phyloP scores from a whole-genome alignment of 768 basidiomycete genomes.

The Pulveroboletus sp. region DNA sequence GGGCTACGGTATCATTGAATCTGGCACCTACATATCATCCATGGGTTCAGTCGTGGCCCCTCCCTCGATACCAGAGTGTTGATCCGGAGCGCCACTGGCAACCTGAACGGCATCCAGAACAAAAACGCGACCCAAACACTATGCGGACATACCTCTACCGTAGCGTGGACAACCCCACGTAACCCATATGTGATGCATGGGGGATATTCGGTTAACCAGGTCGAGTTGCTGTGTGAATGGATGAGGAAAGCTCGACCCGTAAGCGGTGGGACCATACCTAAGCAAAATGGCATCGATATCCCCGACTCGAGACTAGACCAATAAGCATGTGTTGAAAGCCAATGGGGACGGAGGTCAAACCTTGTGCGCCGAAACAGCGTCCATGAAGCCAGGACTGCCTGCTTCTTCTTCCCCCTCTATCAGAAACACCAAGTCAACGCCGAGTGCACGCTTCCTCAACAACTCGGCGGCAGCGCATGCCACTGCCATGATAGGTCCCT shows the following conservation, averaged over 20 bases:
- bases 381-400: conserved; percentile 83
- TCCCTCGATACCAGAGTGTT: conserved; percentile 93
- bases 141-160: conserved; percentile 53
- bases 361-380: conserved; percentile 74
- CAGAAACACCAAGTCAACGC: conserved; percentile 82
- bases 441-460: conserved; percentile 66
- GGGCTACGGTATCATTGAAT: background rate
- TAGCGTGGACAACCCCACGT: conserved; percentile 89
- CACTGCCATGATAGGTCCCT: conserved; percentile 89
- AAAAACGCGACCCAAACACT: background rate
- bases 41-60: conserved; percentile 87
- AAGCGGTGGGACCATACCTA: conserved; percentile 44
- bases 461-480: conserved; percentile 88
- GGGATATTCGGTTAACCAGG: conserved; percentile 89
- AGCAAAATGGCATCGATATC: conserved; percentile 85
- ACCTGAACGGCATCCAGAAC: conserved; percentile 42
- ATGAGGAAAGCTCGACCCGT: background rate
- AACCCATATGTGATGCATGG: conserved; percentile 96
- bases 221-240: conserved; percentile 69
- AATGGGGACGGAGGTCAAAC: conserved; percentile 34
- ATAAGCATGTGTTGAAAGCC: conserved; percentile 2
- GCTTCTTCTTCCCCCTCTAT: conserved; percentile 97
- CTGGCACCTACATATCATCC: conserved; percentile 71
- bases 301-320: conserved; percentile 69
- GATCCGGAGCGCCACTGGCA: conserved; percentile 66